These are phyloP conservation scores for Purpureocillium takamizusanense DNA, from an alignment of 2,329 filamentous ascomycete genomes.

Conservation along the genomic window DNA sequence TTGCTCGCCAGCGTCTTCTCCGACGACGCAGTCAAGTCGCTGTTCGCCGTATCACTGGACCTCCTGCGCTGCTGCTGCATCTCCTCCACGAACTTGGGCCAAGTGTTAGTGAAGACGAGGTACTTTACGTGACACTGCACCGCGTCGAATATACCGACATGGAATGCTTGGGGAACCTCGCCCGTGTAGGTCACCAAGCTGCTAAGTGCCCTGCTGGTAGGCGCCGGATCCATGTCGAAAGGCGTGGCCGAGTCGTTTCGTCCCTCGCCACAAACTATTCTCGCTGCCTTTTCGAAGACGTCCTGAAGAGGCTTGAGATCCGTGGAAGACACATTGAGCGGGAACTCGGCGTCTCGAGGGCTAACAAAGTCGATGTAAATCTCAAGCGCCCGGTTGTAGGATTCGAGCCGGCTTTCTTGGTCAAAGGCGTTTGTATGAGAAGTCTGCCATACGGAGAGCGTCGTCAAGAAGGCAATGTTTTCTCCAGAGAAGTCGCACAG, in stretches of 20 bases:
- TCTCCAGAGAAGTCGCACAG: slow-evolving; percentile 59
- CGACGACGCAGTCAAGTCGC: background rate
- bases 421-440: slow-evolving; percentile 9
- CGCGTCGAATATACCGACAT: slow-evolving; percentile 43
- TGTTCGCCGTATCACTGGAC: slow-evolving; percentile 7
- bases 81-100: slow-evolving; percentile 43
- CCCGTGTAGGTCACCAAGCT: slow-evolving; percentile 20
- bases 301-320: slow-evolving; percentile 40
- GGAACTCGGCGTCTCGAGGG: slow-evolving; percentile 49
- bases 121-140: slow-evolving; percentile 53
- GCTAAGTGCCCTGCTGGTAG: background rate
- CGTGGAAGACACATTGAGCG: slow-evolving; percentile 50
- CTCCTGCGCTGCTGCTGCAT: slow-evolving; percentile 7
- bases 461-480: slow-evolving; percentile 57
- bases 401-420: slow-evolving; percentile 19
- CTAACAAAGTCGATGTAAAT: slow-evolving; percentile 55
- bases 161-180: slow-evolving; percentile 37
- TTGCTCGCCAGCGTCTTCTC: background rate
- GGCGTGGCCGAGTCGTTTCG: slow-evolving; percentile 26
- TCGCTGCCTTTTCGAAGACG: slow-evolving; percentile 43
- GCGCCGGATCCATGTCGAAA: slow-evolving; percentile 18
- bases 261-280: slow-evolving; percentile 27
- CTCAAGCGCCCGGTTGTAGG: slow-evolving; percentile 48
- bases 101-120: slow-evolving; percentile 59
- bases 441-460: slow-evolving; percentile 43